phyloP scores from a whole-genome alignment of 768 basidiomycete species.

The Termitomyces sp. region DNA sequence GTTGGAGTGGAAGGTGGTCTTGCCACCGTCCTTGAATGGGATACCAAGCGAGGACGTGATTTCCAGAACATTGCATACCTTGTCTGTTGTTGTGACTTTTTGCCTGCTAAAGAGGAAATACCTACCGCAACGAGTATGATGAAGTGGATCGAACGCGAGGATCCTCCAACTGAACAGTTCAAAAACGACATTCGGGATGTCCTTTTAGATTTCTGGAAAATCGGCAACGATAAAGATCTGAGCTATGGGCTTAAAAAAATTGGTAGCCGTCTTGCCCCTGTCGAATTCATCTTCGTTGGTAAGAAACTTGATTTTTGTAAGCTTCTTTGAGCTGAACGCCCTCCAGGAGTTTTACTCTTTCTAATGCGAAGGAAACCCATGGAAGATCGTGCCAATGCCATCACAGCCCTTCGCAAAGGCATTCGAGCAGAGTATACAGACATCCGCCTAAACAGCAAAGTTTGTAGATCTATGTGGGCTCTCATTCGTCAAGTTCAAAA shows the following conservation, averaged over 20 bases:
- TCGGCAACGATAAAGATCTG: slow-evolving; percentile 37
- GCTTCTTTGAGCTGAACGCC: not conserved
- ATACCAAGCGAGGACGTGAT: slow-evolving; percentile 65
- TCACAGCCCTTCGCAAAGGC: slow-evolving; percentile 50
- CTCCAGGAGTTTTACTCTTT: slow-evolving; percentile 61
- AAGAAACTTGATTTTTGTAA: slow-evolving; percentile 10
- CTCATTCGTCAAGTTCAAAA: slow-evolving; percentile 39
- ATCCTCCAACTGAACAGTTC: slow-evolving; percentile 42
- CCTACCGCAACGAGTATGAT: slow-evolving; percentile 56
- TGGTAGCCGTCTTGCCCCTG: slow-evolving; percentile 60
- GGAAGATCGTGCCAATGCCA: slow-evolving; percentile 46
- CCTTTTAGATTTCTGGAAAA: slow-evolving; percentile 47
- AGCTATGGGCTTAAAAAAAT: slow-evolving; percentile 49
- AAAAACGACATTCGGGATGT: slow-evolving; percentile 48
- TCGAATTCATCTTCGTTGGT: slow-evolving; percentile 83
- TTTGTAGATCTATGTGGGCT: slow-evolving; percentile 55
- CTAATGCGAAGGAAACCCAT: slow-evolving; percentile 40
- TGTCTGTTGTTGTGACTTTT: slow-evolving; percentile 58
- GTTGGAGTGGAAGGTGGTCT: slow-evolving; percentile 59
- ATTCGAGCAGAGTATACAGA: slow-evolving; percentile 57
- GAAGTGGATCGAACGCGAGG: slow-evolving; percentile 40
- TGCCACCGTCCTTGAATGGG: slow-evolving; percentile 50
- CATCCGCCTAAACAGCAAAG: slow-evolving; percentile 55
- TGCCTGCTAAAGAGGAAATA: slow-evolving; percentile 40
- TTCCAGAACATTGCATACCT: slow-evolving; percentile 72